Conservation (phyloP, 1,284 basidiomycete genomes). For the Trametes sp. region DNA sequence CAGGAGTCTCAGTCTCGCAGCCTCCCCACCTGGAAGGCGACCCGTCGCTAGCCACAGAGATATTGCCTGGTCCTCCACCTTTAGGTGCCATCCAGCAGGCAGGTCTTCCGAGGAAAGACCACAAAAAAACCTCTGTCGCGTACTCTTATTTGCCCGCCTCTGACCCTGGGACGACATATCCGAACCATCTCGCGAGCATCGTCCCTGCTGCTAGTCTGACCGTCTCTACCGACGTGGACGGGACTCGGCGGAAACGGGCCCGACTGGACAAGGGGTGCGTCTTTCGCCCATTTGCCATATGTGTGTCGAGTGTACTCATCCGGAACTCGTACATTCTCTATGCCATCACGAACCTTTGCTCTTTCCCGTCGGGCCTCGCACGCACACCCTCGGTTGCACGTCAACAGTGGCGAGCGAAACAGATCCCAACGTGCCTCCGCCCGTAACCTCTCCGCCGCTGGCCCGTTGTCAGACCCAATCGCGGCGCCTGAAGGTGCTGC, state of each 20-base stretch:
- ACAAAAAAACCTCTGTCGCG: slow-evolving; percentile 69
- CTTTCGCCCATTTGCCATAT: slow-evolving; percentile 21
- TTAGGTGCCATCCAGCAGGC: slow-evolving; percentile 71
- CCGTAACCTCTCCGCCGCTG: slow-evolving; percentile 62
- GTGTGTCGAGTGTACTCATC: slow-evolving; percentile 22
- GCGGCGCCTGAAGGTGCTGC: slow-evolving; percentile 43
- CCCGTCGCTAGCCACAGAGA: slow-evolving; percentile 79
- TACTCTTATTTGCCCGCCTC: slow-evolving; percentile 80
- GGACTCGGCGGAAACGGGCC: slow-evolving; percentile 73
- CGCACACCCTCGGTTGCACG: slow-evolving; percentile 16
- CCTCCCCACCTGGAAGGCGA: slow-evolving; percentile 83
- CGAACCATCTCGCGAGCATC: slow-evolving; percentile 58
- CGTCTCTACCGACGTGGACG: slow-evolving; percentile 61
- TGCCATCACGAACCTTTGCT: slow-evolving; percentile 24
- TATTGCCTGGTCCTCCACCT: slow-evolving; percentile 82
- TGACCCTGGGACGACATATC: slow-evolving; percentile 85
- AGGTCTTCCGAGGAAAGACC: slow-evolving; percentile 68
- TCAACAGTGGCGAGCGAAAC: slow-evolving; percentile 58
- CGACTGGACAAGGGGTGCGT: slow-evolving; percentile 76
- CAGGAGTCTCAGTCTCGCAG: slow-evolving; percentile 72
- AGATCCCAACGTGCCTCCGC: slow-evolving; percentile 80
- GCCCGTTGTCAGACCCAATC: slow-evolving; percentile 49
- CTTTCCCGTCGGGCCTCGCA: slow-evolving; percentile 3
- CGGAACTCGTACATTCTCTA: slow-evolving; percentile 28
- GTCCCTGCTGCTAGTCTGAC: slow-evolving; percentile 59